Evolutionary conservation across 805 yeast genomes (phyloP), one percentile per base, ranked within the genome.

Genomic region (Ogataea siamensis): DNA sequence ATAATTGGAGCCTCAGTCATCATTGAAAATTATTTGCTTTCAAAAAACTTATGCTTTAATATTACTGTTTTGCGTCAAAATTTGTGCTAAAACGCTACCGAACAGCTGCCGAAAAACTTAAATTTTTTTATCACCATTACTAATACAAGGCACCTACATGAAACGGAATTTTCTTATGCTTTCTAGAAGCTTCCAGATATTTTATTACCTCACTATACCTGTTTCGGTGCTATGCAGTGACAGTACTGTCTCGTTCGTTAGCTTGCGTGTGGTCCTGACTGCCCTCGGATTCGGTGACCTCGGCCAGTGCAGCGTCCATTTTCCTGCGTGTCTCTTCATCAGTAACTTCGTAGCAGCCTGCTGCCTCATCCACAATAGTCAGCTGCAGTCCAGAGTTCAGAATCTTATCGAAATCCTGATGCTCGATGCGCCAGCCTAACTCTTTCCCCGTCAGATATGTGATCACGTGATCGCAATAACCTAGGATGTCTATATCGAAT

Each of bases 391-490:
- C 67, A 8, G 61, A 53, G 2, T 63, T 42, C 26, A 60, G 33
- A 5, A 69, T 63, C 25, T 57, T 49, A 5, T 63, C 57, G 55
- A 72, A 72, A 51, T 71, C 69, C n/a, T 66, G 55, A 52, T 82
- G 87, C 1, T 74, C 66, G 29, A 84, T 68, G 4, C 66, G 62
- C 89, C 89, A 82, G 5, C 70, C 69, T 27, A 83, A 60, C 21
- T 50, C 32, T 41, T 68, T 67, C 18, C 74, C 71, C 28, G 78
- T 67, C 1, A 88, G 64, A 56, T 76, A 76, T 18, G 82, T 74
- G 5, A 86, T 87, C 5, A 76, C 86, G 49, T 84, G 88, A 54
- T 89, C 97, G 60, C 96, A 86, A 47, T 72, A 75, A 1, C 96
- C 96, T 16, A 87, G 58, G 12, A 88, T 57, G 13, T 77, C 76